These are phyloP conservation scores for Diaporthe destruens DNA, from an alignment of 2,329 filamentous ascomycete species.

Conservation along the genomic window DNA sequence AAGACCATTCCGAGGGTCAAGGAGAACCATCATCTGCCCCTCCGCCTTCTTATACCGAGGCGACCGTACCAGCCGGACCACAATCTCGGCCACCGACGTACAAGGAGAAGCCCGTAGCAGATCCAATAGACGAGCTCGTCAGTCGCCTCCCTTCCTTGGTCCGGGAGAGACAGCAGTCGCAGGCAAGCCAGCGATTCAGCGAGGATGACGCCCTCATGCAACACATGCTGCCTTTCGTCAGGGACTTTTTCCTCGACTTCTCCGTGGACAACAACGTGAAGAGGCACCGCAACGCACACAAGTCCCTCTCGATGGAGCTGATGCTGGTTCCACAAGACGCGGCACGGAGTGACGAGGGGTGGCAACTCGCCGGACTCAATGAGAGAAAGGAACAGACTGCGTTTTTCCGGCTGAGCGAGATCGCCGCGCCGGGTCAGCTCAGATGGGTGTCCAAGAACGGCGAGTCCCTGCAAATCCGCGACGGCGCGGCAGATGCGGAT, in stretches of 20 bases:
- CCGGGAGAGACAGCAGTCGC: slow-evolving; percentile 8
- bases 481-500: neutral
- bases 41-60: slow-evolving; percentile 28
- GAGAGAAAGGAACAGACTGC: slow-evolving; percentile 16
- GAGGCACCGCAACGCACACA: neutral
- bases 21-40: neutral
- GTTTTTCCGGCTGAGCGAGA: neutral
- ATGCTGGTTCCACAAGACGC: slow-evolving; percentile 21
- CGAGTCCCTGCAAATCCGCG: slow-evolving; percentile 12
- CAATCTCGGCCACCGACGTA: slow-evolving; percentile 9
- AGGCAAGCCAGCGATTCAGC: slow-evolving; percentile 8
- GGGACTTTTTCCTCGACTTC: slow-evolving; percentile 1
- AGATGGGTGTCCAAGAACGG: slow-evolving; percentile 8
- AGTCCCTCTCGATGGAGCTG: slow-evolving; percentile 16
- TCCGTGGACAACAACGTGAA: neutral
- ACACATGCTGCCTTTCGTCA: neutral
- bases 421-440: neutral
- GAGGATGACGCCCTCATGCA: slow-evolving; percentile 16
- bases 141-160: slow-evolving; percentile 16
- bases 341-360: slow-evolving; percentile 15
- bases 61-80: neutral
- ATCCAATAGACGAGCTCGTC: slow-evolving; percentile 14
- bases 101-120: neutral
- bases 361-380: slow-evolving; percentile 13
- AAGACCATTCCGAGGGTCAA: neutral